phyloP scores from a whole-genome alignment of 2,329 filamentous ascomycete genomes.

The Balansia obtecta region DNA sequence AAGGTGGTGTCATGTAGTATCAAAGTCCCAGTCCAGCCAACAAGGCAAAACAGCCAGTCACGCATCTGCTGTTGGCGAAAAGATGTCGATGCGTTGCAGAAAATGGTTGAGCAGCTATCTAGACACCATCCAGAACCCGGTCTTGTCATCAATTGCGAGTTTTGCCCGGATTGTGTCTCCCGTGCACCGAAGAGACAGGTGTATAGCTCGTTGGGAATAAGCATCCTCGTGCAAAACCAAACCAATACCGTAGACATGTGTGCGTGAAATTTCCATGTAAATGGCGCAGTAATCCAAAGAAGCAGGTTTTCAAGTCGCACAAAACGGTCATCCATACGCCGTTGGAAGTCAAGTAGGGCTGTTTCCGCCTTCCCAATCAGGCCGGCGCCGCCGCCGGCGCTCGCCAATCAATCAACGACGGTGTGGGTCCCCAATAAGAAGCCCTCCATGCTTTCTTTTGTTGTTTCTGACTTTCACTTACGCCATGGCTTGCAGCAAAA shows the following conservation, averaged over 20 bases:
- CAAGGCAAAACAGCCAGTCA: not conserved
- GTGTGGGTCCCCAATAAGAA: not conserved
- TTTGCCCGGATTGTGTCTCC: too few species aligned
- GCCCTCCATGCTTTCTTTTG: not conserved
- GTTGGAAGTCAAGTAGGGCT: too few species aligned
- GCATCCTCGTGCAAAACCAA: too few species aligned
- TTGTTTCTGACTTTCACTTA: not conserved
- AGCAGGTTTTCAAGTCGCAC: not conserved
- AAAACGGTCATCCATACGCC: too few species aligned
- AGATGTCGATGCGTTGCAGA: not conserved
- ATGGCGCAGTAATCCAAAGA: too few species aligned
- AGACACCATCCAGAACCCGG: not conserved
- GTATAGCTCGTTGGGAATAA: too few species aligned
- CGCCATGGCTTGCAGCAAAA: not conserved
- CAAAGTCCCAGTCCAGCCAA: too few species aligned
- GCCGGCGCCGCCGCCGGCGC: not conserved
- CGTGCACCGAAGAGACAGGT: too few species aligned
- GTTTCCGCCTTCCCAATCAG: not conserved
- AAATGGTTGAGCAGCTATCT: not conserved
- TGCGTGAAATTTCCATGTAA: too few species aligned
- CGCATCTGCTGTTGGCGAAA: not conserved
- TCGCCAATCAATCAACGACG: not conserved
- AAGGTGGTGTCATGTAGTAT: too few species aligned
- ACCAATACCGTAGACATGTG: too few species aligned
- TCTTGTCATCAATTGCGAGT: not conserved